Base-by-base conservation (phyloP, 768 basidiomycete species). In the Terana coerulea region DNA sequence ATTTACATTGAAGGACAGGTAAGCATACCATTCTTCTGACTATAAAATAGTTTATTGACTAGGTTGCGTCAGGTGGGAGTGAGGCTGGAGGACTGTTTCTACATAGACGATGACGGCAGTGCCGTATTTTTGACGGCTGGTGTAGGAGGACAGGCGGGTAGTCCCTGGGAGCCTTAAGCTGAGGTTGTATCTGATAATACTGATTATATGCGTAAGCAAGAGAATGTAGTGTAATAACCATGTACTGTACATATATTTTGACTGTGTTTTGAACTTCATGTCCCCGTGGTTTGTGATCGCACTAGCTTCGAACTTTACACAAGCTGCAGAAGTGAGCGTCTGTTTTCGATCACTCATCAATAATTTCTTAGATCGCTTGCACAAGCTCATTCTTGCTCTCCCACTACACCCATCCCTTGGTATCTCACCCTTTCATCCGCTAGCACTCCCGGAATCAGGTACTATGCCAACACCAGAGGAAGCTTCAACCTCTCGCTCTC, bases 11-110 rank as follows among this genome's bases (percentile, higher is more conserved):
- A 83, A 55, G 83, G 79, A 36, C 68, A 84, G 70, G 86, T 83
- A 55, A 19, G 71, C n/a, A n/a, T 60, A 26, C 24, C 19, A 26
- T 30, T 8, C 26, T 28, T 24, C 43, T 30, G 31, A 1, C 34
- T 25, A 5, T 17, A 21, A 12, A 52, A 60, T 37, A 19, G 28
- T n/a, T 28, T 52, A 43, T 41, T 58, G 45, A 54, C 53, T 19
- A 42, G 51, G 59, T 8, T 51, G 19, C 5, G 11, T 33, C 15
- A 86, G 84, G 75, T 90, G 24, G 91, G 91, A 1, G 77, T 93
- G 15, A 78, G 91, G 37, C 67, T 95, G 47, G 91, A 94, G 63
- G 92, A 94, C 60, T 93, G 91, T 61, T 86, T 89, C 61, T 84
- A 78, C 59, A 76, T 92, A 51, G 64, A 75, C 49, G 71, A 75